Percentiles rank a stretch among this genome's conserved stretches.
Conservation (phyloP, 2,329 filamentous ascomycete species). For the Fusarium nurragi region DNA sequence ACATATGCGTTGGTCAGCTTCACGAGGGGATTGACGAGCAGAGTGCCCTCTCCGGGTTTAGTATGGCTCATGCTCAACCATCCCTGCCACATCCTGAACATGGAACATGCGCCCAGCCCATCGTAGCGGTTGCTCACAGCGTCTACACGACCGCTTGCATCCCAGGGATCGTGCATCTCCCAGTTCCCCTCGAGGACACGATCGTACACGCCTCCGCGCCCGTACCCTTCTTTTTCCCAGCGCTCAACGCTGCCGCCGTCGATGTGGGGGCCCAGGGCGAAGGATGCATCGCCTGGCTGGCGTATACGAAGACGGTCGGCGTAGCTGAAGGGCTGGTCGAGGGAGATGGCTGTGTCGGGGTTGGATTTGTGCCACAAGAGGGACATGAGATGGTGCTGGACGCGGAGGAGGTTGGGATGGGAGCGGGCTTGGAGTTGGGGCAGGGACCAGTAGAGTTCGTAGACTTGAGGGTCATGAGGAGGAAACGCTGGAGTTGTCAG, state of each 20-base stretch:
- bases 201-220: slow-evolving; percentile 74
- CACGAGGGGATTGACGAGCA: slow-evolving; percentile 83
- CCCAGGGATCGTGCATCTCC: slow-evolving; percentile 86
- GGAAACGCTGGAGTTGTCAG: slow-evolving; percentile 65
- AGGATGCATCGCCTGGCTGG: slow-evolving; percentile 74
- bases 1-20: slow-evolving; percentile 80
- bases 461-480: slow-evolving; percentile 72
- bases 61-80: slow-evolving; percentile 85
- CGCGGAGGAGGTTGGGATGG: slow-evolving; percentile 69
- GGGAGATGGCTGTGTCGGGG: slow-evolving; percentile 57
- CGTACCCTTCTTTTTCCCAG: slow-evolving; percentile 77
- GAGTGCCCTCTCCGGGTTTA: slow-evolving; percentile 77
- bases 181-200: slow-evolving; percentile 77
- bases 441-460: slow-evolving; percentile 79
- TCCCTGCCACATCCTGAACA: slow-evolving; percentile 90
- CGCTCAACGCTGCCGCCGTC: slow-evolving; percentile 80
- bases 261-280: slow-evolving; percentile 77
- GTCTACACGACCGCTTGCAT: slow-evolving; percentile 72
- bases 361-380: slow-evolving; percentile 67
- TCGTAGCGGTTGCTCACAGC: slow-evolving; percentile 81
- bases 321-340: slow-evolving; percentile 69
- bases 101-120: slow-evolving; percentile 81
- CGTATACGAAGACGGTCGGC: slow-evolving; percentile 78
- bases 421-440: slow-evolving; percentile 74
- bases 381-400: slow-evolving; percentile 70